phyloP scores from a whole-genome alignment of 495 filamentous ascomycete species.

The Xylaria curta region DNA sequence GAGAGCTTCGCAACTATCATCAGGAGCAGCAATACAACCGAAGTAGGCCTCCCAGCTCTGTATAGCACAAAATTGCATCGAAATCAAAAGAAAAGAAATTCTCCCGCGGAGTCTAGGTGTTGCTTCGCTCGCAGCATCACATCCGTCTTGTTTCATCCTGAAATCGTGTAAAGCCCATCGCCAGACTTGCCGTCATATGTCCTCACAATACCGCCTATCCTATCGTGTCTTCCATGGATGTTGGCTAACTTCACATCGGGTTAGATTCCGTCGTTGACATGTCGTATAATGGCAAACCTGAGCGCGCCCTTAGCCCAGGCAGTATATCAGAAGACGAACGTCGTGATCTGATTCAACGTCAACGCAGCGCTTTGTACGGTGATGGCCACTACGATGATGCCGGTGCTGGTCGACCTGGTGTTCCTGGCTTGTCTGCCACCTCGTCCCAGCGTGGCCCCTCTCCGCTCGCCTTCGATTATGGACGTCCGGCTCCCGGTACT shows the following conservation, averaged over 20 bases:
- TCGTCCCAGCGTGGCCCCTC: slow-evolving; percentile 62
- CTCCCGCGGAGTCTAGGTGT: slow-evolving; percentile 47
- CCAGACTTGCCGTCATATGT: slow-evolving; percentile 35
- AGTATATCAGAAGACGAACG: slow-evolving; percentile 92
- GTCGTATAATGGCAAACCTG: slow-evolving; percentile 76
- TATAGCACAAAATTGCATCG: slow-evolving; percentile 63
- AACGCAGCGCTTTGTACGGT: slow-evolving; percentile 91
- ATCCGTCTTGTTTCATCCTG: slow-evolving; percentile 37
- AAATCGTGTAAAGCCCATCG: slow-evolving; percentile 35
- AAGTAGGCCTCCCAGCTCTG: slow-evolving; percentile 79
- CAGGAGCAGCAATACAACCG: slow-evolving; percentile 99
- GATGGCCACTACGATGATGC: slow-evolving; percentile 73
- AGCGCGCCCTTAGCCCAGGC: slow-evolving; percentile 90
- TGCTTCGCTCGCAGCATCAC: slow-evolving; percentile 44
- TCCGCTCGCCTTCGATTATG: slow-evolving; percentile 57
- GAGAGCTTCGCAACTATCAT: slow-evolving; percentile 99
- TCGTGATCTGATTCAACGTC: slow-evolving; percentile 92
- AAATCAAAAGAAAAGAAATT: slow-evolving; percentile 54
- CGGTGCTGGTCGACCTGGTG: slow-evolving; percentile 55
- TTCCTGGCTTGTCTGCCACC: slow-evolving; percentile 60
- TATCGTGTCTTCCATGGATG: slow-evolving; percentile 29
- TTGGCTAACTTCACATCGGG: slow-evolving; percentile 54
- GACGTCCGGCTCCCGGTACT: slow-evolving; percentile 45
- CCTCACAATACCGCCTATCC: slow-evolving; percentile 34
- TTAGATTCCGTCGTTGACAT: slow-evolving; percentile 83